A percentile compares a stretch with the other conserved stretches of the same genome.
Evolutionary conservation across 1,139 yeast species (phyloP).

Genomic region (Candida buenavistaensis): DNA sequence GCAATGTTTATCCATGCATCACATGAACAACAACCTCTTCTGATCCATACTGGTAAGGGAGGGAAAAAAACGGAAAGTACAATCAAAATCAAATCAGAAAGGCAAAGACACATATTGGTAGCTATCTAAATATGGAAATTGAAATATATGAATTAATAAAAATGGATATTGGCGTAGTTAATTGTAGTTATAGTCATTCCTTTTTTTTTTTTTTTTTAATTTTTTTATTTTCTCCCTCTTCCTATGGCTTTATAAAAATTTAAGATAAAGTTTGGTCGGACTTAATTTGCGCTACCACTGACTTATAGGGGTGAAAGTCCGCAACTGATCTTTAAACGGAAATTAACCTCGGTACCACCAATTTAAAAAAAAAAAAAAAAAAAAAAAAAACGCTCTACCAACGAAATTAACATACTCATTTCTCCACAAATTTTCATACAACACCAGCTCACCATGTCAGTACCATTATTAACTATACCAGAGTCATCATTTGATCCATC

Average conservation of each 20-base stretch:
- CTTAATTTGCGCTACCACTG: background rate
- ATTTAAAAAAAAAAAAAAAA: background rate
- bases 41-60: conserved; percentile 71
- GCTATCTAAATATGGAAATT: no score
- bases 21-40: conserved; percentile 62
- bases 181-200: conserved; percentile 1
- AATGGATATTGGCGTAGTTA: no score
- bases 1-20: conserved; percentile 62
- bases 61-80: conserved; percentile 64
- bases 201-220: background rate
- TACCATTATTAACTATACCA: conserved; percentile 44
- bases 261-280: no score
- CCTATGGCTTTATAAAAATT: no score
- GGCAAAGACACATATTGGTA: conserved; percentile 25
- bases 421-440: conserved; percentile 4
- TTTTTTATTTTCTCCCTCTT: no score
- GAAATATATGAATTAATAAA: no score
- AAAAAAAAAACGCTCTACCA: background rate
- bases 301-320: no score
- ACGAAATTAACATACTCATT: background rate
- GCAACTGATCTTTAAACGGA: background rate
- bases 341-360: background rate
- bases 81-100: conserved; percentile 56
- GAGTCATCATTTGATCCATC: conserved; percentile 42
- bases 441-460: conserved; percentile 12